phyloP scores from a whole-genome alignment of 768 basidiomycete species.

The Hericium coralloides region DNA sequence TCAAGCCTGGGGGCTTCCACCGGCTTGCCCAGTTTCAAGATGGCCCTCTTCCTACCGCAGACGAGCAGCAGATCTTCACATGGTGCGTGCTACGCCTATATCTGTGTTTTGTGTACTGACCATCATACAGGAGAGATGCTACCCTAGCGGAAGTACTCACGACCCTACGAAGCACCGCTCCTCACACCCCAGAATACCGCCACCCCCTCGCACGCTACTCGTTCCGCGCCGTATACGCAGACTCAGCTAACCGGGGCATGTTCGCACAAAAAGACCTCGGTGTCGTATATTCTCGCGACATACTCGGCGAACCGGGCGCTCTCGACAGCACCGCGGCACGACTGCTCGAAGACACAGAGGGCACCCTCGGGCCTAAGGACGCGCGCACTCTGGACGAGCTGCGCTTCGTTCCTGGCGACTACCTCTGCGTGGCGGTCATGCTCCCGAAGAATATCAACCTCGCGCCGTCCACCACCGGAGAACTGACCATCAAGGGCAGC shows the following conservation, averaged over 20 bases:
- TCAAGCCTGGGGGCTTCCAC: constrained; percentile 77
- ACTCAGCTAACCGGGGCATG: constrained; percentile 60
- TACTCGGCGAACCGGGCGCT: constrained; percentile 71
- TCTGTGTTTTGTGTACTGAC: not conserved
- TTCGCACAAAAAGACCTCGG: constrained; percentile 75
- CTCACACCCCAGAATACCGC: constrained; percentile 60
- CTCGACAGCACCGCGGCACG: constrained; percentile 48
- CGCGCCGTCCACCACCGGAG: constrained; percentile 36
- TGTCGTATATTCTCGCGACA: constrained; percentile 75
- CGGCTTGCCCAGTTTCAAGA: constrained; percentile 70
- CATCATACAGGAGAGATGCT: constrained; percentile 60
- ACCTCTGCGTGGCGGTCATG: constrained; percentile 62
- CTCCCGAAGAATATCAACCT: constrained; percentile 53
- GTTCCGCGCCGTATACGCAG: constrained; percentile 74
- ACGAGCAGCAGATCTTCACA: constrained; percentile 77
- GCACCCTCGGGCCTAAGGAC: constrained; percentile 24
- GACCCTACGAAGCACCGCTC: constrained; percentile 64
- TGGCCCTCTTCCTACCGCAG: constrained; percentile 63
- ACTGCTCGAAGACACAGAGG: constrained; percentile 43
- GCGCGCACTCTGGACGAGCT: constrained; percentile 74
- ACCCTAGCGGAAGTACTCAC: constrained; percentile 74
- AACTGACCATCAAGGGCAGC: constrained; percentile 44
- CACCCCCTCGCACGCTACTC: constrained; percentile 78
- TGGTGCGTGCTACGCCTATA: constrained; percentile 40
- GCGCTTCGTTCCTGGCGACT: constrained; percentile 75